These are phyloP conservation scores for Ceratocystiopsis brevicomis DNA, from an alignment of 2,329 filamentous ascomycete genomes.

Conservation along the genomic window DNA sequence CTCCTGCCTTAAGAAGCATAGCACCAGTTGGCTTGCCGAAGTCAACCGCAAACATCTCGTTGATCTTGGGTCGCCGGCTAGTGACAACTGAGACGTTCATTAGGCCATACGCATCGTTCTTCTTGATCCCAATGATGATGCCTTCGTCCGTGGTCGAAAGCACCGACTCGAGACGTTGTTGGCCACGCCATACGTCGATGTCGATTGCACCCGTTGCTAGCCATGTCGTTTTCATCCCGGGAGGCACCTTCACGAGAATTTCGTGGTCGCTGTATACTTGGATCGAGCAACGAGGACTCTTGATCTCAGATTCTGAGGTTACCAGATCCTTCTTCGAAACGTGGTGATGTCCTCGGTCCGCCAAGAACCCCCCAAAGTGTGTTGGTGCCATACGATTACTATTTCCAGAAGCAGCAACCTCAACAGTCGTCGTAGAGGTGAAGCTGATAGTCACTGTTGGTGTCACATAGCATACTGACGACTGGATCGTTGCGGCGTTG, in stretches of 20 bases:
- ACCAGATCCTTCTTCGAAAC: too few species aligned
- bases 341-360: conserved; percentile 14
- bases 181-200: conserved; percentile 33
- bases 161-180: conserved; percentile 27
- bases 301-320: conserved; percentile 12
- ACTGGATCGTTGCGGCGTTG: background rate
- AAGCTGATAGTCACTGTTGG: conserved; percentile 18
- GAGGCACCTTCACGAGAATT: conserved; percentile 34
- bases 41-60: conserved; percentile 40
- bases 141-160: conserved; percentile 29
- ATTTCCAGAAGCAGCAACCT: conserved; percentile 9
- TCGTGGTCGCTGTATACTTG: conserved; percentile 27
- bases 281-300: conserved; percentile 24
- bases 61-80: conserved; percentile 38
- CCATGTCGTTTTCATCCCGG: conserved; percentile 32
- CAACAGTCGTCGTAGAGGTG: conserved; percentile 19
- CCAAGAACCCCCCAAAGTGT: conserved; percentile 22
- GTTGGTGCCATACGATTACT: conserved; percentile 11
- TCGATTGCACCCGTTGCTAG: conserved; percentile 36
- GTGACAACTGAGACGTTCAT: conserved; percentile 40
- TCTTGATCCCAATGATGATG: conserved; percentile 31
- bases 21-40: conserved; percentile 32
- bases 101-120: conserved; percentile 36
- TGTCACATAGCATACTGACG: conserved; percentile 5
- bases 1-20: conserved; percentile 25